Conservation (phyloP, 1,139 yeast genomes). For the Geotrichum citri-aurantii region DNA sequence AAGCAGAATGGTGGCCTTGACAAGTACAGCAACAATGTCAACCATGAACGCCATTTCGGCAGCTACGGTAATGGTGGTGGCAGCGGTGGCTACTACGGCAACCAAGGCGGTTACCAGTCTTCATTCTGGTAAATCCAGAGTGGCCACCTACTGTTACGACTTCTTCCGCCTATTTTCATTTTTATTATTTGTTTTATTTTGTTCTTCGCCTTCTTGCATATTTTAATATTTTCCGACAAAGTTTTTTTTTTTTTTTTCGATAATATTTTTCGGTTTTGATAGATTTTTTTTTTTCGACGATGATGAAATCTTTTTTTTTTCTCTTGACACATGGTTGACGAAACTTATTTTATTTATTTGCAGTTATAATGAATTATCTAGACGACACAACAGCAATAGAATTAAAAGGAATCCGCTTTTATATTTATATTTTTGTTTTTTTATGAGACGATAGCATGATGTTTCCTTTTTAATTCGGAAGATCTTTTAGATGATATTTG, state of each 20-base stretch:
- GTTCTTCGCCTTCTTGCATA: slow-evolving; percentile 9
- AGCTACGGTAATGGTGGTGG: slow-evolving; percentile 34
- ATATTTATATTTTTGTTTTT: not conserved
- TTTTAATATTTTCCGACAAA: slow-evolving; percentile 1
- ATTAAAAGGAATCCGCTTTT: not conserved
- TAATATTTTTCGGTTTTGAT: slow-evolving; percentile 9
- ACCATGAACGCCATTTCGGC: slow-evolving; percentile 25
- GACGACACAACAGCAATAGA: not conserved
- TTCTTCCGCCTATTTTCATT: not conserved
- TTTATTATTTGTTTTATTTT: not conserved
- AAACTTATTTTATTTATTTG: slow-evolving; percentile 3
- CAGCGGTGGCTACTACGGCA: slow-evolving; percentile 22
- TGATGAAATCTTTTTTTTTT: not conserved
- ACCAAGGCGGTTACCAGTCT: slow-evolving; percentile 19
- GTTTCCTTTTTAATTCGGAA: slow-evolving; percentile 9
- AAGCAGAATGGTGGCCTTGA: slow-evolving; percentile 34
- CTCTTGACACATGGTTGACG: slow-evolving; percentile 4
- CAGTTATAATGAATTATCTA: slow-evolving; percentile 1
- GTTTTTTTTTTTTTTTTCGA: slow-evolving; percentile 11
- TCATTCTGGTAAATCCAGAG: slow-evolving; percentile 17
- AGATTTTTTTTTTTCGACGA: slow-evolving; percentile 5
- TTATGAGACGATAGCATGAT: not conserved
- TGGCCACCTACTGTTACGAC: not conserved
- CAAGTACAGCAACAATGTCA: slow-evolving; percentile 32
- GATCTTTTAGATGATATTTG: slow-evolving; percentile 7